phyloP scores from a whole-genome alignment of 2,329 filamentous ascomycete genomes.

The Ceratocystis albifundus region DNA sequence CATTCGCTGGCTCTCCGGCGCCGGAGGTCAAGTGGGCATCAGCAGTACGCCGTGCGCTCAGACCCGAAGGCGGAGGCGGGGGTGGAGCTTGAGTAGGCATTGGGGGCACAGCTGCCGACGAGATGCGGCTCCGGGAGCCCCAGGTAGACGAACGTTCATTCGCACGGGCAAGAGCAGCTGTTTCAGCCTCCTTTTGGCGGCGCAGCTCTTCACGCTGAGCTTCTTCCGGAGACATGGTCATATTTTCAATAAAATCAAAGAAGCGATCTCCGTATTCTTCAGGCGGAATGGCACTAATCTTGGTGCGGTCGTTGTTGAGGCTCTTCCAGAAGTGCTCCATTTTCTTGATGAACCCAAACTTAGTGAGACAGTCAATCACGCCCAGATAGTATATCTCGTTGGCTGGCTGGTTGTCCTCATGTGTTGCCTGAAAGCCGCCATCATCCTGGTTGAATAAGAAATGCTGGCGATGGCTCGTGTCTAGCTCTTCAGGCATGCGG shows the following conservation, averaged over 20 bases:
- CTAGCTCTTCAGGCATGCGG: slow-evolving; percentile 82
- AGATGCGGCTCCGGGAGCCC: slow-evolving; percentile 29
- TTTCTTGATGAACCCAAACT: slow-evolving; percentile 93
- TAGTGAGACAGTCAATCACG: slow-evolving; percentile 95
- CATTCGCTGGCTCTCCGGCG: not conserved
- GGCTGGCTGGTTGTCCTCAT: slow-evolving; percentile 71
- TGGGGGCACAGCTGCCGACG: slow-evolving; percentile 30
- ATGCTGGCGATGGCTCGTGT: slow-evolving; percentile 57
- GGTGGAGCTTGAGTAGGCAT: slow-evolving; percentile 40
- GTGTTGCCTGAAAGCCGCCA: slow-evolving; percentile 83
- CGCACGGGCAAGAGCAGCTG: slow-evolving; percentile 28
- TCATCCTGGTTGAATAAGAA: slow-evolving; percentile 90
- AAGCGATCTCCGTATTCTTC: slow-evolving; percentile 89
- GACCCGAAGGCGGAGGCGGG: slow-evolving; percentile 31
- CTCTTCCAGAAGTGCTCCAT: slow-evolving; percentile 97
- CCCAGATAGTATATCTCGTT: slow-evolving; percentile 97
- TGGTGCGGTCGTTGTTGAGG: slow-evolving; percentile 64
- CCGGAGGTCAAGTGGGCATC: slow-evolving; percentile 26
- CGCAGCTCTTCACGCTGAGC: slow-evolving; percentile 35
- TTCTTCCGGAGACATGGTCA: slow-evolving; percentile 84
- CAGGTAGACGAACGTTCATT: slow-evolving; percentile 32
- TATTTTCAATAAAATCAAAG: slow-evolving; percentile 76
- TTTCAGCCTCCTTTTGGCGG: slow-evolving; percentile 42
- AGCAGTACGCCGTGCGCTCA: slow-evolving; percentile 34
- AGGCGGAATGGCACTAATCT: slow-evolving; percentile 88